phyloP scores from a whole-genome alignment of 2,329 filamentous ascomycete species.

The Trichophyton verrucosum region DNA sequence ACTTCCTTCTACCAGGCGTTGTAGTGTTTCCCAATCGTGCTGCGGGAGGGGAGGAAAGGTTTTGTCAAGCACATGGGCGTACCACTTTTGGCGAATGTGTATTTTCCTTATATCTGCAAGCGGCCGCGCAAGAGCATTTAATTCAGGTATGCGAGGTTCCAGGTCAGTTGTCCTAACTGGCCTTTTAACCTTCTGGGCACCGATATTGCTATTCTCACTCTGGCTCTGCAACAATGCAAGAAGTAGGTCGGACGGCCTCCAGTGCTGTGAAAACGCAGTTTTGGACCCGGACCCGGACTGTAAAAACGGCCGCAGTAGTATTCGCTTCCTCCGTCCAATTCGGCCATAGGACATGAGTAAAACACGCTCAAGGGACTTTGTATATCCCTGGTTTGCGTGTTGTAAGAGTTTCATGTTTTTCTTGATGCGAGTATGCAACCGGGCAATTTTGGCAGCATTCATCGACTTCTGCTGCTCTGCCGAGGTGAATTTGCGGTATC shows the following conservation, averaged over 20 bases:
- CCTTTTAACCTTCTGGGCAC: slow-evolving; percentile 16
- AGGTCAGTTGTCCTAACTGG: slow-evolving; percentile 7
- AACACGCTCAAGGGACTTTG: slow-evolving; percentile 38
- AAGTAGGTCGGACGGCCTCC: slow-evolving; percentile 7
- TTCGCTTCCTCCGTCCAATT: slow-evolving; percentile 39
- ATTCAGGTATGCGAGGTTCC: slow-evolving; percentile 23
- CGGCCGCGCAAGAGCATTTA: slow-evolving; percentile 27
- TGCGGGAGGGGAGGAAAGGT: slow-evolving; percentile 31
- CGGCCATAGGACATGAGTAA: slow-evolving; percentile 47
- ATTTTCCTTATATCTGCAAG: slow-evolving; percentile 23
- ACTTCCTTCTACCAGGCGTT: slow-evolving; percentile 23
- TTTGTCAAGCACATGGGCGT: slow-evolving; percentile 19
- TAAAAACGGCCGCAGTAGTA: slow-evolving; percentile 29
- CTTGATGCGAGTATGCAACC: slow-evolving; percentile 18
- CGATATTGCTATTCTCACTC: slow-evolving; percentile 14
- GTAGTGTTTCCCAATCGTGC: slow-evolving; percentile 24
- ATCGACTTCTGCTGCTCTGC: background rate
- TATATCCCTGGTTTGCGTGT: slow-evolving; percentile 46
- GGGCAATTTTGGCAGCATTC: background rate
- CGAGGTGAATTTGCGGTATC: slow-evolving; percentile 35
- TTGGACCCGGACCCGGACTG: slow-evolving; percentile 6
- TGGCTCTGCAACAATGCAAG: slow-evolving; percentile 6
- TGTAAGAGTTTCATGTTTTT: slow-evolving; percentile 34
- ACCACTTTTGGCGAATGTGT: slow-evolving; percentile 27
- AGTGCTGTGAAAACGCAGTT: slow-evolving; percentile 8